These are phyloP conservation scores for Breynia disticha DNA, from an alignment of 441 rosid genomes.

Conservation along the genomic window DNA sequence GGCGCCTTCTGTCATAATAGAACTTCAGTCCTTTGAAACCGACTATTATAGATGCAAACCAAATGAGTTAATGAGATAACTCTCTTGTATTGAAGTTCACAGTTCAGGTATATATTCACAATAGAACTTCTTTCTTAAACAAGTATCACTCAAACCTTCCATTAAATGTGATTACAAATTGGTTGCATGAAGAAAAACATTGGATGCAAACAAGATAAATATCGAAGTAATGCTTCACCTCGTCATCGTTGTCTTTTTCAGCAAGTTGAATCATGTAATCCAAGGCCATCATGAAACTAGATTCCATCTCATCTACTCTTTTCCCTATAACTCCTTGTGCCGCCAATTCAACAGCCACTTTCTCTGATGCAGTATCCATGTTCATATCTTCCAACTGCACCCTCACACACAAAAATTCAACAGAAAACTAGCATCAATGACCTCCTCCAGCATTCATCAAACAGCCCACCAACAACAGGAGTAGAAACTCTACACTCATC, in stretches of 20 bases:
- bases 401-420: slow-evolving; percentile 6
- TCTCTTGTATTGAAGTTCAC: not conserved
- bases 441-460: not conserved
- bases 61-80: not conserved
- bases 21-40: not conserved
- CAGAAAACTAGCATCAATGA: not conserved
- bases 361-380: slow-evolving; percentile 85
- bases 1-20: too few relatives aligned
- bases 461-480: too few relatives aligned
- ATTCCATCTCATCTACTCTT: slow-evolving; percentile 89
- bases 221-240: slow-evolving; percentile 29
- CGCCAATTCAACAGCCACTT: slow-evolving; percentile 80
- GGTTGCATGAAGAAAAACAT: too few relatives aligned
- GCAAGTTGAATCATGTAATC: slow-evolving; percentile 91
- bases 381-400: slow-evolving; percentile 73
- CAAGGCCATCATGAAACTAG: slow-evolving; percentile 90
- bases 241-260: slow-evolving; percentile 69
- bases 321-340: slow-evolving; percentile 94
- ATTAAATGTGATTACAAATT: too few relatives aligned
- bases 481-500: too few relatives aligned
- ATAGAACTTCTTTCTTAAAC: not conserved
- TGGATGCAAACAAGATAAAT: too few relatives aligned
- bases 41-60: not conserved
- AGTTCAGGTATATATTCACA: too few relatives aligned
- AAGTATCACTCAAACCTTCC: too few relatives aligned